Conservation (phyloP, 2,329 filamentous ascomycete species). For the Magnaporthales sp. region DNA sequence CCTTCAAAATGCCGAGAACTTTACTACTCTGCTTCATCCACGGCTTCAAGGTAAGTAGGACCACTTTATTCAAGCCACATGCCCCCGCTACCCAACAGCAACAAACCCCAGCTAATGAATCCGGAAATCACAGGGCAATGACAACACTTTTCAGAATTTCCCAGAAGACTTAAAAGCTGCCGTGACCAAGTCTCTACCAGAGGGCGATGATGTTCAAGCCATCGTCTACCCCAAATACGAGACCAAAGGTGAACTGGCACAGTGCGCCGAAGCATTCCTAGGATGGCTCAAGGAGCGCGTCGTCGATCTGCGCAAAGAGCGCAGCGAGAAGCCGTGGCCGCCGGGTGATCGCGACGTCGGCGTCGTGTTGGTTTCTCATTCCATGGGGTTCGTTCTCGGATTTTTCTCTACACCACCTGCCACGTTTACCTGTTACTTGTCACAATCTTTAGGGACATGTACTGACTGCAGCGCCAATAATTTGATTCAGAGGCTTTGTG, state of each 20-base stretch:
- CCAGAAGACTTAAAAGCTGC: conserved; percentile 53
- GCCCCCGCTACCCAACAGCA: neutral
- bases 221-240: conserved; percentile 65
- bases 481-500: conserved; percentile 58
- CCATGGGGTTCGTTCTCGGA: conserved; percentile 50
- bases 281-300: conserved; percentile 68
- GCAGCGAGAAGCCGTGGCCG: conserved; percentile 63
- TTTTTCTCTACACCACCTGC: neutral
- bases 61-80: conserved; percentile 6
- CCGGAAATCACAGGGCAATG: conserved; percentile 42
- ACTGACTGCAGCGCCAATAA: neutral
- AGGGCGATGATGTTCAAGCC: conserved; percentile 46
- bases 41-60: conserved; percentile 62
- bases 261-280: conserved; percentile 35
- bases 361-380: conserved; percentile 74
- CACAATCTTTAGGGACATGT: neutral
- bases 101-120: neutral
- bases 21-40: conserved; percentile 78
- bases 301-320: conserved; percentile 65
- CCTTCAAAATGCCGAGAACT: conserved; percentile 61
- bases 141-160: conserved; percentile 61
- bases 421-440: no score
- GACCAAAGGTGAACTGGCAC: conserved; percentile 57
- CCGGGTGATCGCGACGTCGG: conserved; percentile 74
- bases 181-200: conserved; percentile 49